Percentiles rank a stretch among this genome's conserved stretches.
phyloP scores from a whole-genome alignment of 352 stramenopile species.

The Globisporangium abappressorium region DNA sequence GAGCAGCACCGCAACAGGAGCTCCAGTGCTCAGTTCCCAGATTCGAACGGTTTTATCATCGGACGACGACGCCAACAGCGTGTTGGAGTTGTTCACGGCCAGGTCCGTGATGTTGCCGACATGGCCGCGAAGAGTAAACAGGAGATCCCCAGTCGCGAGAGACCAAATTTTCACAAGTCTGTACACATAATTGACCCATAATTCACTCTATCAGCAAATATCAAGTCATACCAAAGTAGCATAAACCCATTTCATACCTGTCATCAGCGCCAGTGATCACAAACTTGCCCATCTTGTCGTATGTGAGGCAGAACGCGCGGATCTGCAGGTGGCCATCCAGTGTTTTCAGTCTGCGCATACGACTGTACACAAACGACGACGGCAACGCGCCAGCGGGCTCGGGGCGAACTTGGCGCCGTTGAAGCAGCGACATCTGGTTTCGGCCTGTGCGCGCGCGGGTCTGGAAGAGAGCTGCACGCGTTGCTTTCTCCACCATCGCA shows the following conservation, averaged over 20 bases:
- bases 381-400: conserved; percentile 31
- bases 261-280: conserved; percentile 98
- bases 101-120: conserved; percentile 89
- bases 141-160: conserved; percentile 74
- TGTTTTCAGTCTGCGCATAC: conserved; percentile 77
- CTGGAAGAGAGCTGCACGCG: conserved; percentile 41
- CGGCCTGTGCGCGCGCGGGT: conserved; percentile 39
- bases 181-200: background rate
- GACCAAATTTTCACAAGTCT: conserved; percentile 97
- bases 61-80: conserved; percentile 79
- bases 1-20: conserved; percentile 80
- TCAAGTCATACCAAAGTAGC: background rate
- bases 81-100: conserved; percentile 83
- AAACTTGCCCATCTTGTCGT: conserved; percentile 94
- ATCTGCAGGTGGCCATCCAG: conserved; percentile 93
- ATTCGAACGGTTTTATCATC: conserved; percentile 89
- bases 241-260: conserved; percentile 34
- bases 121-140: conserved; percentile 82
- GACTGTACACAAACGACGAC: conserved; percentile 69
- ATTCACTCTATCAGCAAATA: background rate
- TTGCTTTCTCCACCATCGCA: conserved; percentile 35
- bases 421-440: conserved; percentile 60
- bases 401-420: conserved; percentile 49
- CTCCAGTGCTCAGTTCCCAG: conserved; percentile 84
- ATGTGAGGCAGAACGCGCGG: conserved; percentile 94